Evolutionary conservation across 1,139 yeast genomes (phyloP), one percentile per base, ranked within the genome.

Genomic region (Suhomyces yuchorum): DNA sequence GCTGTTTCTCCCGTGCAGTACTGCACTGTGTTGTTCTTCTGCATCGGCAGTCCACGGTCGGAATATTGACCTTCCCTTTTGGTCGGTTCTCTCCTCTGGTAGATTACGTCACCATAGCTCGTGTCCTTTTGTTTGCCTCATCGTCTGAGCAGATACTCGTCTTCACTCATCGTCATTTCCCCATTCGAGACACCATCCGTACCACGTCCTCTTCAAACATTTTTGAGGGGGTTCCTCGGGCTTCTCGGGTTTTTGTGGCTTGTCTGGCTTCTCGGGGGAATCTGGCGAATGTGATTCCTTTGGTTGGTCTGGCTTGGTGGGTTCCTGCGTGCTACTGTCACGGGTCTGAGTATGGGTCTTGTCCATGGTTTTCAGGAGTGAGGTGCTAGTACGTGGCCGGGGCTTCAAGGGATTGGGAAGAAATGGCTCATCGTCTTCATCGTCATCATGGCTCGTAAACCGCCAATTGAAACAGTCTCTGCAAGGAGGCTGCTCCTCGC

Each of bases 391-490:
- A 15, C 37, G 40, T 9, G 48, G 38, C 34, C 35, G 15, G n/a
- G 51, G 48, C 39, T 54, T 52, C 45, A 73, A 62, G 2, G 78
- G 79, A 48, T 72, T 69, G 17, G 78, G 77, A 48, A 71, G 55
- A 26, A 48, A 46, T 8, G 77, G 77, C 56, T 68, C 74, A 49
- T 72, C 76, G 8, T 58, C 67, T 50, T 68, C 75, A 28, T 61
- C 58, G 49, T 74, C 77, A 52, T 74, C 78, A 48, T 77, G 84
- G 30, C 80, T 77, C 2, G 85, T 81, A 66, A 81, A 93, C 43
- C 85, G 78, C 99, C 99, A 93, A 63, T 89, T 87, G 68, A 81
- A 88, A 65, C 99, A 93, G 62, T 93, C 99, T 41, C 83, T 75
- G 60, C 95, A 87, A 1, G 93, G 91, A 1, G 92, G 87, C 24